phyloP scores from a whole-genome alignment of 1,139 yeast species.

The Taphrina betulina region DNA sequence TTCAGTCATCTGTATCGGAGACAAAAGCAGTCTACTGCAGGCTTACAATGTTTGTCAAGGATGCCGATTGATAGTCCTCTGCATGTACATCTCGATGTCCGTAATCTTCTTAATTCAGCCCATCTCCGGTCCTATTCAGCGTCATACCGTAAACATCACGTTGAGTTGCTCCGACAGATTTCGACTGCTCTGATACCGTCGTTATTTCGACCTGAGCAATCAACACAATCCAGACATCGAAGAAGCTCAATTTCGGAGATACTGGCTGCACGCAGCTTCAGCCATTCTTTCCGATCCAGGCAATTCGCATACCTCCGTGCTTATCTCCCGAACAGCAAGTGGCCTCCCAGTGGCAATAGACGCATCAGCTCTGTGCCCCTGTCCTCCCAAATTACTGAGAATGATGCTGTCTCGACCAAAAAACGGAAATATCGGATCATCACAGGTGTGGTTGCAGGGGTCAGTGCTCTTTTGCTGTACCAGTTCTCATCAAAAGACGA shows the following conservation, averaged over 20 bases:
- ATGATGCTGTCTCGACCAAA: neutral
- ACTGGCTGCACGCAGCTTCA: neutral
- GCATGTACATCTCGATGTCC: too few relatives aligned
- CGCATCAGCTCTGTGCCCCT: neutral
- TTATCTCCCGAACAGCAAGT: neutral
- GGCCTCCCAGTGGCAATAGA: neutral
- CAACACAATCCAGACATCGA: neutral
- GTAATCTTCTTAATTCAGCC: neutral
- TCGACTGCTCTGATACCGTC: neutral
- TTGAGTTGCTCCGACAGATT: neutral
- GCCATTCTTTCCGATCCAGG: neutral
- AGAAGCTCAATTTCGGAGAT: neutral
- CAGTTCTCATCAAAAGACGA: too few relatives aligned
- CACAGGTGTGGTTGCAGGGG: constrained; percentile 10
- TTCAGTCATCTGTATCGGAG: constrained; percentile 14
- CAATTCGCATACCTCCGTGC: constrained; percentile 7
- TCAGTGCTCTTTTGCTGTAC: neutral
- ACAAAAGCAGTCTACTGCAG: neutral
- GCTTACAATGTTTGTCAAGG: too few relatives aligned
- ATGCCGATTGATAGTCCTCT: too few relatives aligned
- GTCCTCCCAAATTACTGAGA: neutral
- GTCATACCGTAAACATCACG: constrained; percentile 7
- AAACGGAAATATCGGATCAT: neutral
- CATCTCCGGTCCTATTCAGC: constrained; percentile 6
- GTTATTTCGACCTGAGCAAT: neutral